phyloP scores from a whole-genome alignment of 345 rosid species.

The Rhizophora apiculata region DNA sequence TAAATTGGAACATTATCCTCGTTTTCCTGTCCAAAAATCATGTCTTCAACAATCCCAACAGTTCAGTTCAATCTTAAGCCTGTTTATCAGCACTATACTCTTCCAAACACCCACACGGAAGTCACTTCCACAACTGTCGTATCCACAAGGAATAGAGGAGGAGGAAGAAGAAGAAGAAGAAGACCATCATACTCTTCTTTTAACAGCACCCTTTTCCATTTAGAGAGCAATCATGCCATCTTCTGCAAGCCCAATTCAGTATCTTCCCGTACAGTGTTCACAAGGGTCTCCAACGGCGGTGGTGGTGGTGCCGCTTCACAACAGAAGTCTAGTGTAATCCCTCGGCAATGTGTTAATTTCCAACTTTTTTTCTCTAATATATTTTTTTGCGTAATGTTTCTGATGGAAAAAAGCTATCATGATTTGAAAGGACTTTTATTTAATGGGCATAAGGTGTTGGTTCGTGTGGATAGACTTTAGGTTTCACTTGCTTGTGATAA shows the following conservation, averaged over 20 bases:
- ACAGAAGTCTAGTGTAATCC: slow-evolving; percentile 51
- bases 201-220: slow-evolving; percentile 7
- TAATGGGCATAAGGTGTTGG: background rate
- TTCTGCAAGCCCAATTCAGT: slow-evolving; percentile 24
- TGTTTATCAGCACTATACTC: slow-evolving; percentile 31
- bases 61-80: slow-evolving; percentile 28
- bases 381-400: slow-evolving; percentile 1
- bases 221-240: slow-evolving; percentile 12
- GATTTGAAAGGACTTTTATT: background rate
- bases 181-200: slow-evolving; percentile 16
- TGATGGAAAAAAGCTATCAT: background rate
- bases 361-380: background rate
- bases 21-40: slow-evolving; percentile 10
- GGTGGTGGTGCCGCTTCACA: slow-evolving; percentile 31
- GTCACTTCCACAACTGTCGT: slow-evolving; percentile 10
- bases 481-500: background rate
- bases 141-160: slow-evolving; percentile 22
- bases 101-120: slow-evolving; percentile 18
- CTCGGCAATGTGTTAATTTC: background rate
- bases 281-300: slow-evolving; percentile 35
- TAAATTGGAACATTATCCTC: no score
- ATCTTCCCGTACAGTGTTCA: slow-evolving; percentile 20
- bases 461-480: background rate
- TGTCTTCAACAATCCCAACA: slow-evolving; percentile 31
- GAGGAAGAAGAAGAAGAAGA: slow-evolving; percentile 24